Evolutionary conservation across 306 rosid species (phyloP), one percentile per base, ranked within the genome.

Genomic region (Ochetophila trinervis): DNA sequence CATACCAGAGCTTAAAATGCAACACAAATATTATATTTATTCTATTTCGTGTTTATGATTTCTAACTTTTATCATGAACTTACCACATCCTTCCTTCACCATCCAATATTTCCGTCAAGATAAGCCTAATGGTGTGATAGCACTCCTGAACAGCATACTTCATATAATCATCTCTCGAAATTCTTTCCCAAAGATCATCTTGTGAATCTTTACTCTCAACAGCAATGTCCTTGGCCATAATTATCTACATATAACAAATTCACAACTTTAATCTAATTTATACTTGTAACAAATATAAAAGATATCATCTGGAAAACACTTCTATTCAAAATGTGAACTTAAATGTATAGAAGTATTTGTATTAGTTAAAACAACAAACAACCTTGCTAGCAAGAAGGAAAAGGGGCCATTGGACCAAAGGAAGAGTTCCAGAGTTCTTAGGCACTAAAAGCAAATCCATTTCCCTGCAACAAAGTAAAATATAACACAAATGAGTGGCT

Each of bases 331-430:
- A 49, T 16, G 3, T 45, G 55, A 57, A 57, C 44, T 24, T 27
- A 50, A 49, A 11, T 48, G 12, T 30, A 13, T 30, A 18, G 6
- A 5, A 30, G 19, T 20, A 60, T 37, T 36, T 0, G 6, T 13
- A 40, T 44, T 7, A 55, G 16, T 47, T 21, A 47, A 42, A 62
- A 63, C 50, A 68, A 47, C 13, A 21, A 62, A 37, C 50, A 45
- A 92, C 98, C 98, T 92, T 92, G 98, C 98, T 92, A 60, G 96
- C 85, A 57, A 92, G 96, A 69, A 92, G 95, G 73, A 92, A 89
- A 70, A 92, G 98, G n/a, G 98, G 98, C 98, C 96, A 89, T 71
- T 92, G 96, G 79, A 92, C 93, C 87, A 92, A 47, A 37, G 88
- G 82, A 63, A 87, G 87, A 71, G 74, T 79, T 71, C 84, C 91